phyloP scores from a whole-genome alignment of 164 flowering plant genomes.

The Magnolia officinalis region DNA sequence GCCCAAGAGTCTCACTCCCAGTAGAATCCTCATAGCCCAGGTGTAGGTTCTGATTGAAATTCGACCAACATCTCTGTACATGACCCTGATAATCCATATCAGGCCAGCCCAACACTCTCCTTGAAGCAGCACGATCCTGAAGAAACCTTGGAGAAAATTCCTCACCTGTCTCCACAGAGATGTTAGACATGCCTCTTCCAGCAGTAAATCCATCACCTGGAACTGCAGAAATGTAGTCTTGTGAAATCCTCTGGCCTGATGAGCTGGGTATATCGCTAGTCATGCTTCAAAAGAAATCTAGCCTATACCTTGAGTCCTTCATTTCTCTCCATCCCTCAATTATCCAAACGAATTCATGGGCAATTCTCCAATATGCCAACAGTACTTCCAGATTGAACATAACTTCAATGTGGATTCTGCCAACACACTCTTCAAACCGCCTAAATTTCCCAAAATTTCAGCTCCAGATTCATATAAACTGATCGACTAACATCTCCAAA shows the following conservation, averaged over 20 bases:
- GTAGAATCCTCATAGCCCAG: constrained; percentile 44
- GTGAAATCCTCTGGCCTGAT: constrained; percentile 26
- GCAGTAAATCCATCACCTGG: constrained; percentile 5
- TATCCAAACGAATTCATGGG: background rate
- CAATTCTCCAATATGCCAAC: background rate
- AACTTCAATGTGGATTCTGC: background rate
- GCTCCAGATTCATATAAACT: background rate
- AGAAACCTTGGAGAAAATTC: constrained; percentile 63
- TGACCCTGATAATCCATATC: constrained; percentile 22
- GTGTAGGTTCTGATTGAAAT: constrained; percentile 18
- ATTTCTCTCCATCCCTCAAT: constrained; percentile 3
- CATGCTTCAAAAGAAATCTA: constrained; percentile 27
- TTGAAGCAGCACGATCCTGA: constrained; percentile 38
- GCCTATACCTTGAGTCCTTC: constrained; percentile 1
- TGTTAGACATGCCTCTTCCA: constrained; percentile 26
- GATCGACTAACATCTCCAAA: background rate
- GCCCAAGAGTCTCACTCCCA: constrained; percentile 34
- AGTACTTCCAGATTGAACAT: background rate
- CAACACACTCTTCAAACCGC: no score
- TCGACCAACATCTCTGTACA: constrained; percentile 16
- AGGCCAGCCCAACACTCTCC: constrained; percentile 20
- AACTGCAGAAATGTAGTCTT: constrained; percentile 16
- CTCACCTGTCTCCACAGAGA: constrained; percentile 77
- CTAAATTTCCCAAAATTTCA: constrained; percentile 1
- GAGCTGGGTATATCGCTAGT: constrained; percentile 30